Base-by-base conservation (phyloP, 768 basidiomycete species). In the Pulveroboletus sp. region DNA sequence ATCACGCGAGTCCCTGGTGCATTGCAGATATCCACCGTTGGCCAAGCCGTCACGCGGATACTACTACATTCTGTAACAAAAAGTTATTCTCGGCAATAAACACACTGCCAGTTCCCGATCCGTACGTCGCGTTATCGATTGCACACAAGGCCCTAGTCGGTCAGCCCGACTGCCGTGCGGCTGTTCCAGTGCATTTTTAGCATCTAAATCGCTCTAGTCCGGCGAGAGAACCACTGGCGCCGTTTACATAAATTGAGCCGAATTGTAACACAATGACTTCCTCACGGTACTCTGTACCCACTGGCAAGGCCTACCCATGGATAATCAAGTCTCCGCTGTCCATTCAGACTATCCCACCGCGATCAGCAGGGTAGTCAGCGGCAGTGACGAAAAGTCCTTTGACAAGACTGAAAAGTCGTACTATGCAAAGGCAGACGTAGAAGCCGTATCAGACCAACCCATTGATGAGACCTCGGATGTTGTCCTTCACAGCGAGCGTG, bases 401-500 rank as follows among this genome's bases (percentile, higher is more conserved):
- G 55, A 49, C 37, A 55, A 38, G 21, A 37, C 45, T 27, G 45
- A 53, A 36, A 52, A 43, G 23, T 45, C 25, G 5, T 55, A 60
- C n/a, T 61, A 59, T 29, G 40, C 49, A 36, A 64, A 67, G n/a
- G 53, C 50, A 34, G 74, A 76, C 36, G 45, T 70, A 27, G 74
- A 75, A 52, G 31, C 44, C 0, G 19, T 47, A 16, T 39, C 56
- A 33, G 14, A 12, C 31, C 14, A 38, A n/a, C 39, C 49, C 19
- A 47, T 20, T 5, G 51, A 55, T 17, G 46, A 54, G 27, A 17
- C 40, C 16, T 50, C 53, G 2, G 54, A 53, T 16, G 33, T 50
- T 0, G 59, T 66, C 31, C 69, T 79, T 24, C 57, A 70, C 40
- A 65, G 69, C 50, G 75, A 76, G 55, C 72, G 72, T 44, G 77